Base-by-base conservation (phyloP, 192 early-diverging fungal genomes). In the Lunasporangiospora selenospora region DNA sequence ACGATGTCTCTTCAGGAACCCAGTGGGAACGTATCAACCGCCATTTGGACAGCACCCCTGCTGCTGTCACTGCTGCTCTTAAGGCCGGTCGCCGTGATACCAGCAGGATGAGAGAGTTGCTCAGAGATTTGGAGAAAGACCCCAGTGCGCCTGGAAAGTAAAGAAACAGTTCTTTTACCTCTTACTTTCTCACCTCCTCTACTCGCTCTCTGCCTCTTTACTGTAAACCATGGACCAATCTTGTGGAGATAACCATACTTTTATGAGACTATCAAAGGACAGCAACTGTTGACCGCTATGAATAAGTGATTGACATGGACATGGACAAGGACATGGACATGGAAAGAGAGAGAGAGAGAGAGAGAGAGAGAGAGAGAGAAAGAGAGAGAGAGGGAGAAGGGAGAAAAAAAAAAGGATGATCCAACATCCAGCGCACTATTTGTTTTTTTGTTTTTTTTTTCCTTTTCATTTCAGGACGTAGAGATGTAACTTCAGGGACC, bases 1-100 rank as follows among this genome's bases (percentile, higher is more conserved):
- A 82, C 41, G 76, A 85, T 19, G 80, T 83, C 1, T 80, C 71
- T 39, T 84, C 83, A 21, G 86, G 85, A 61, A 85, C 80, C 26
- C 75, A 89, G 51, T 93, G 91, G 91, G 89, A 91, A 53, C 87
- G 91, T 18, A 85, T 87, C 31, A 75, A 83, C 45, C 80, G 84
- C 43, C 83, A 88, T 40, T 81, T 91, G 36, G 88, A 91, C 43
- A 63, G 85, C 56, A 82, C 80, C 7, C 66, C 61, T 46, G 62
- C 61, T n/a, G 63, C 69, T 23, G 75, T 62, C 19, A 77, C 81
- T 38, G 47, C 77, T 15, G 57, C 69, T 27, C 27, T 50, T 45
- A 80, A 70, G 49, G 58, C 61, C 38, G 76, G 76, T 27, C 76
- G 53, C 12, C 81, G 87, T 32, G 91, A 92, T 52, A 87, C 85